Evolutionary conservation across 805 yeast genomes (phyloP), one percentile per base, ranked within the genome.

Genomic region (Priceomyces fermenticarens): DNA sequence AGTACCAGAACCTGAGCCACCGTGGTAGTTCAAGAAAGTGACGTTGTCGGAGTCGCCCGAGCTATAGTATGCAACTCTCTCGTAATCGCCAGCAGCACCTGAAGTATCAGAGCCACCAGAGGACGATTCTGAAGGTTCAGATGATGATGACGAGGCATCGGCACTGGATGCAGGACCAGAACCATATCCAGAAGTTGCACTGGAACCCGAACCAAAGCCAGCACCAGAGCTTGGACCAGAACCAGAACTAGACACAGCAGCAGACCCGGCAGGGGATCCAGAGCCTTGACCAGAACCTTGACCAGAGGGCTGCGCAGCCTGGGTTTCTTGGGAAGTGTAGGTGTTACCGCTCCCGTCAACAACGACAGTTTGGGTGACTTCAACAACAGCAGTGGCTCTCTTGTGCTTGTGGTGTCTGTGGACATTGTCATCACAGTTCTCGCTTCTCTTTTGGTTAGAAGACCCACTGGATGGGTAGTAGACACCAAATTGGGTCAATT

Each of bases 1-100:
- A 29, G 77, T 78, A 70, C 99, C 99, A 10, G 96, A 88, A 39
- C 88, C 89, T 32, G 82, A 71, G 52, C 95, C 96, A 67, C 99
- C 99, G 57, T 72, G 70, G 66, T 85, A 78, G 83, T 91, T 91
- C 70, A 90, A 71, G 80, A 93, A 90, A 31, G 81, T 81, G 50
- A 80, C 69, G 65, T 89, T 89, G 55, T 75, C 69, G 39, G 89
- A 67, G 32, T 83, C 67, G 48, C 90, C 90, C 46, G 90, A 81
- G 14, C 74, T 67, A 75, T 77, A 91, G 76, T 83, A 85, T 10
- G 95, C 78, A 42, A 65, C 64, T 77, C 95, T 83, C 34, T 67
- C 56, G 96, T 97, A 91, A 42, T 65, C 77, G 56, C 79, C 79
- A 32, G 74, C 58, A 26, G 73, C 53, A 30, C 67, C 58, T 17